Conservation (phyloP, 441 rosid genomes). For the Populus hybrid region DNA sequence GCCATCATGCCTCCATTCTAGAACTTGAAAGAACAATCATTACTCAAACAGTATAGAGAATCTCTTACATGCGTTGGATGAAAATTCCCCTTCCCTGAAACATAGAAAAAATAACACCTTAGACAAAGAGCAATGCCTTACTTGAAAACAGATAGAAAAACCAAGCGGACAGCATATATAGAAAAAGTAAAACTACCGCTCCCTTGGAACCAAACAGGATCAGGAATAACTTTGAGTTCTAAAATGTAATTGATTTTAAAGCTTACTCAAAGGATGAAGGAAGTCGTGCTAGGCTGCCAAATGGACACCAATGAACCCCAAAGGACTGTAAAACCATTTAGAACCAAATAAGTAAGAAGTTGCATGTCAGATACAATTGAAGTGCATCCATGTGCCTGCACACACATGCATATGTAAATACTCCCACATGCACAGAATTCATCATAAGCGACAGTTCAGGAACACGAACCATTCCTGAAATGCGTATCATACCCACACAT, state of each 20-base stretch:
- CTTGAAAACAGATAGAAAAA: conserved; percentile 10
- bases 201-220: conserved; percentile 3
- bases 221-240: conserved; percentile 8
- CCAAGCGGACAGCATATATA: background rate
- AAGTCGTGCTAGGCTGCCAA: conserved; percentile 65
- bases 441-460: background rate
- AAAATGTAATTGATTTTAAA: conserved; percentile 2
- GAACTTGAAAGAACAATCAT: conserved; percentile 14
- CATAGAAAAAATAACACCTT: conserved; percentile 3
- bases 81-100: conserved; percentile 85
- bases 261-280: conserved; percentile 89
- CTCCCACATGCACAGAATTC: background rate
- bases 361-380: conserved; percentile 6
- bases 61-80: conserved; percentile 76
- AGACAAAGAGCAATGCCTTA: background rate
- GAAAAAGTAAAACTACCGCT: background rate
- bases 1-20: background rate
- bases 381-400: background rate
- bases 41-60: conserved; percentile 12
- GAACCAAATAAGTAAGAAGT: conserved; percentile 10
- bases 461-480: background rate
- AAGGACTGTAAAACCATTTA: conserved; percentile 58
- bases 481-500: background rate
- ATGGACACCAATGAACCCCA: conserved; percentile 97
- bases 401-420: background rate